Base-by-base conservation (phyloP, 2,329 filamentous ascomycete genomes). In the Shiraia sp. region DNA sequence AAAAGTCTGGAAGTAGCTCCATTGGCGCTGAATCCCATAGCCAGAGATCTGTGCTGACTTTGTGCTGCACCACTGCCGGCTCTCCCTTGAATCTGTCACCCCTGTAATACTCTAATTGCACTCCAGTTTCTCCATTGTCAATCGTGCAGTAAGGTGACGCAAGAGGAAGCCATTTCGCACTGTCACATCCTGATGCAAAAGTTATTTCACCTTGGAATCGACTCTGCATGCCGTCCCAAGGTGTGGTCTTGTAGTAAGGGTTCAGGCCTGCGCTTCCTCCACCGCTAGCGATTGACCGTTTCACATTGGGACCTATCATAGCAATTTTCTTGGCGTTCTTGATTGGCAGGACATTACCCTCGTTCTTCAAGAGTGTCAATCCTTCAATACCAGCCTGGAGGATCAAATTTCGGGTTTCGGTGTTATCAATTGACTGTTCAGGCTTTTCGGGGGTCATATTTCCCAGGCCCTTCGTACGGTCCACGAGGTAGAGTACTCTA, bases 21-120 rank as follows among this genome's bases (percentile, higher is more conserved):
- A 75, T 73, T 5, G 83, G 84, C 1, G 82, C 83, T 3, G 83
- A 86, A 53, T 87, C 84, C 83, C 83, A 87, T 2, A 87, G 73
- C 72, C 85, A 86, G 1, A 87, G 75, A 58, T 87, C 83, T 0
- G 82, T 86, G 56, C 83, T 85, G 6, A 72, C 76, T 48, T 83
- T 78, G 36, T 76, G 75, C 58, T 86, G 81, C 2, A 79, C 72
- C 12, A 83, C 73, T 1, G 76, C 72, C 8, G 83, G 79, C 15
- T 72, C 63, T 2, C 81, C 82, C 42, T 80, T 66, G 48, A 87
- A 86, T 43, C 78, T 75, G 50, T 87, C 83, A 4, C 83, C 83
- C 10, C 75, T 73, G 56, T 77, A 86, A 74, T 83, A 87, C 39
- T 87, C 81, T 10, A 87, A 76, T 12, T 72, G 77, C 7, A 87